Conservation (phyloP, 352 stramenopile species). For the Globisporangium takayamanum region DNA sequence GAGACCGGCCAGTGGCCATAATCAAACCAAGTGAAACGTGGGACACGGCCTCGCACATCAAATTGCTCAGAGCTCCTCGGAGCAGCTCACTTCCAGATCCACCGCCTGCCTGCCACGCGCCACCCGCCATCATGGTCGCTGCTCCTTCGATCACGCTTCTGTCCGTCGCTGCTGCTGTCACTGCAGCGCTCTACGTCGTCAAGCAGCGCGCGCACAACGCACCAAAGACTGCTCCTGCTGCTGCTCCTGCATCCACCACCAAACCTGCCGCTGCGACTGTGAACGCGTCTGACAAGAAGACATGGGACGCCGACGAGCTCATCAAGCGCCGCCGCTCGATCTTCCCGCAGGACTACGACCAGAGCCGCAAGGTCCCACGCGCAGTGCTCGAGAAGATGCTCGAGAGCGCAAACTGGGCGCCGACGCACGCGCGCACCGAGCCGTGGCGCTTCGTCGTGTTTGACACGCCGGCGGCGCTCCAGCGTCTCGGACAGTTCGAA, state of each 20-base stretch:
- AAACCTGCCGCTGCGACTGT: constrained; percentile 5
- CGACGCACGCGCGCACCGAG: constrained; percentile 75
- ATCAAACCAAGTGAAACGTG: background rate
- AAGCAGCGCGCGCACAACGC: constrained; percentile 20
- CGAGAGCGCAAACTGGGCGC: constrained; percentile 74
- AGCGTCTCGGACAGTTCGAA: constrained; percentile 54
- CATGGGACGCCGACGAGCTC: constrained; percentile 68
- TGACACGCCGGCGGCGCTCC: constrained; percentile 35
- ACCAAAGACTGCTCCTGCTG: background rate
- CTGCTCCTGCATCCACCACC: constrained; percentile 10
- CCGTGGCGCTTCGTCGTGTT: constrained; percentile 86
- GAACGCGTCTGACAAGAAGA: constrained; percentile 24
- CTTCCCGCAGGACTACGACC: constrained; percentile 73
- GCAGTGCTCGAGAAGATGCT: constrained; percentile 73
- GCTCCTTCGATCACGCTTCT: constrained; percentile 20
- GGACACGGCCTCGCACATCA: background rate
- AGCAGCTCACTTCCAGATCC: constrained; percentile 5
- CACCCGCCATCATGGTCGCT: constrained; percentile 13
- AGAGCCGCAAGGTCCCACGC: constrained; percentile 36
- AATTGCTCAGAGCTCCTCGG: background rate
- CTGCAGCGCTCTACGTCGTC: constrained; percentile 29
- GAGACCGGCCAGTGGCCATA: constrained; percentile 3
- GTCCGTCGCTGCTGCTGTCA: constrained; percentile 26
- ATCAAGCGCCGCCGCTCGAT: constrained; percentile 73
- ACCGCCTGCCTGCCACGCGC: background rate